Base-by-base conservation (phyloP, 306 rosid genomes). In the Fagus crenata region DNA sequence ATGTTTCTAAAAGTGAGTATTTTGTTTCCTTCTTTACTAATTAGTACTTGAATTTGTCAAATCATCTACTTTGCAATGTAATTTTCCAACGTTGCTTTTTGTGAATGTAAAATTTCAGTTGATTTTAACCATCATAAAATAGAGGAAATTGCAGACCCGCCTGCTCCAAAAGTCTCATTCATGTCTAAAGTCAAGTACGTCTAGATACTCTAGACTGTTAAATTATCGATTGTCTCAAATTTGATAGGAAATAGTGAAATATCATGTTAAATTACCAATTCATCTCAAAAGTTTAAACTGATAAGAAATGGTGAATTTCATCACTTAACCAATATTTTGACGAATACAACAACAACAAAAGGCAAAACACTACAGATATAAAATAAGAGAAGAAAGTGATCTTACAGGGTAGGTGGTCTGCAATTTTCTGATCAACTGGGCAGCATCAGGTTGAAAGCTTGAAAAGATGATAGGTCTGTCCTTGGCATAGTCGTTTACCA, bases 371-470 rank as follows among this genome's bases (percentile, higher is more conserved):
- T 2, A 14, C 6, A 22, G 3, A 54, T n/a, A 32, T 37, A 36
- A 6, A n/a, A 67, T 4, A 46, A 33, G 61, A 31, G 32, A n/a
- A 32, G 51, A 31, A 59, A 37, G 7, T 22, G 32, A 56, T 64
- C 96, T 89, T 77, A 89, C 97, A 7, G 96, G 96, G 78, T 89
- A 89, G 7, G 58, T 80, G 72, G 46, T 84, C 77, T 93, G 98
- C 87, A 89, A 71, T 82, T 85, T 81, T 68, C 84, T 49, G 13
- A 87, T 71, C n/a, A 89, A 78, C 32, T 65, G 22, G 1, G 93
- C 96, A 8, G 97, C 97, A 73, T 93, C 98, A 2, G 97, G 97
- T 58, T 88, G 92, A 72, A 93, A 91, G 55, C 91, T 80, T 3
- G 98, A 93, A 76, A 91, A 91, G 55, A 90, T 80, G 36, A 91